Percentiles rank a stretch among this genome's conserved stretches.
phyloP scores from a whole-genome alignment of 441 rosid species.

The Mallotus japonicus region DNA sequence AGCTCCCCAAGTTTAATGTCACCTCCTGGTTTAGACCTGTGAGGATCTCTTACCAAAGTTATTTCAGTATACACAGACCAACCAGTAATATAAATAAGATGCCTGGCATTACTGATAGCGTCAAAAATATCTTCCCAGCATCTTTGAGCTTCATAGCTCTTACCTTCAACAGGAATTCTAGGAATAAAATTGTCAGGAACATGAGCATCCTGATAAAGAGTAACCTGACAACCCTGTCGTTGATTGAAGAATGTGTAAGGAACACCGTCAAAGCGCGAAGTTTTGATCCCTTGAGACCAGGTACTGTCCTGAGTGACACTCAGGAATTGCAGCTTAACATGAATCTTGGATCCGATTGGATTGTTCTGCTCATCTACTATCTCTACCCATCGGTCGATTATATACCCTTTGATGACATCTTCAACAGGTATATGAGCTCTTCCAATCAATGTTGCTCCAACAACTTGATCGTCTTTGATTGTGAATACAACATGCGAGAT shows the following conservation, averaged over 20 bases:
- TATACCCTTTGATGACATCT: slow-evolving; percentile 55
- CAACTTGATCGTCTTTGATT: slow-evolving; percentile 67
- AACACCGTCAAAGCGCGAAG: slow-evolving; percentile 64
- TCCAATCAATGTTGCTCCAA: slow-evolving; percentile 83
- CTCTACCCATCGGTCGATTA: slow-evolving; percentile 70
- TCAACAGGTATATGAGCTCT: slow-evolving; percentile 83
- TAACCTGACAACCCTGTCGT: slow-evolving; percentile 74
- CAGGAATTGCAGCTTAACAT: slow-evolving; percentile 65
- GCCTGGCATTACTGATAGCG: slow-evolving; percentile 68
- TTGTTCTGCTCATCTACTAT: slow-evolving; percentile 57
- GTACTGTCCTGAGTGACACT: slow-evolving; percentile 50
- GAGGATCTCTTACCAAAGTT: slow-evolving; percentile 60
- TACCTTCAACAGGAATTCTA: slow-evolving; percentile 54
- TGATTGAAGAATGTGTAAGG: slow-evolving; percentile 76
- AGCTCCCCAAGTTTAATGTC: slow-evolving; percentile 69
- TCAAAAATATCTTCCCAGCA: slow-evolving; percentile 96
- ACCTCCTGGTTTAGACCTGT: slow-evolving; percentile 72
- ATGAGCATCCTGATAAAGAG: slow-evolving; percentile 93
- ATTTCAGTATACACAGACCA: slow-evolving; percentile 94
- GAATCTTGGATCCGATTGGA: slow-evolving; percentile 72
- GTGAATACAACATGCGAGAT: slow-evolving; percentile 75
- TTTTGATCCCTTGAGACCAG: slow-evolving; percentile 62
- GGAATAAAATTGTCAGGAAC: slow-evolving; percentile 69
- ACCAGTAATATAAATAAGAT: slow-evolving; percentile 83
- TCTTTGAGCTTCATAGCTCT: slow-evolving; percentile 64